phyloP scores from a whole-genome alignment of 179 eudicot species.

The Vitellaria paradoxa region DNA sequence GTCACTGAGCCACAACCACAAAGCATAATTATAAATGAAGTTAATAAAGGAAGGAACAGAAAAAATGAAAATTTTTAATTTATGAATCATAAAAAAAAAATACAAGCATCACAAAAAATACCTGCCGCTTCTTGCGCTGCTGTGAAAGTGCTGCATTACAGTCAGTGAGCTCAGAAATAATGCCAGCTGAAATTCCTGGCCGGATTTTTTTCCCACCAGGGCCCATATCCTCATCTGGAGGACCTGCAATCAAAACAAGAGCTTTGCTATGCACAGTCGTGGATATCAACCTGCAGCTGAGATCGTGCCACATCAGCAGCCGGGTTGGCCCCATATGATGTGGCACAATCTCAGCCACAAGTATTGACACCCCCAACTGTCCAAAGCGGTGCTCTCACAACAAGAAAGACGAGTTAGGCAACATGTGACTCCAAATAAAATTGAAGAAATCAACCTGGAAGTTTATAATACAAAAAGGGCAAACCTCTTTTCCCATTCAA shows the following conservation, averaged over 20 bases:
- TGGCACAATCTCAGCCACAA: too few relatives aligned
- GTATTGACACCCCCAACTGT: too few relatives aligned
- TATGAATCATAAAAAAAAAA: too few relatives aligned
- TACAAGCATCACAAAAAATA: conserved; percentile 20
- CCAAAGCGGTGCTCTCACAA: too few relatives aligned
- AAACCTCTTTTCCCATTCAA: conserved; percentile 92
- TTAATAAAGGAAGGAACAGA: not conserved
- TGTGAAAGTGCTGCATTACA: conserved; percentile 90
- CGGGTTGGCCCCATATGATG: too few relatives aligned
- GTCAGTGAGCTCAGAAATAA: conserved; percentile 76
- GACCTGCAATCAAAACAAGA: conserved; percentile 36
- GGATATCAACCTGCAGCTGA: too few relatives aligned
- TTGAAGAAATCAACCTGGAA: conserved; percentile 1
- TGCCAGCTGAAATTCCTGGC: conserved; percentile 69
- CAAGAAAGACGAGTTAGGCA: not conserved
- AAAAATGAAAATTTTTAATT: not conserved
- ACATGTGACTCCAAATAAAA: not conserved
- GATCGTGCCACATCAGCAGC: too few relatives aligned
- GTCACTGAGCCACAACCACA: too few relatives aligned
- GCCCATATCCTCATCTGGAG: conserved; percentile 65
- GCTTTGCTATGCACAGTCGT: too few relatives aligned
- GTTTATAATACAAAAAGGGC: not conserved
- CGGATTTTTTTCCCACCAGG: conserved; percentile 65
- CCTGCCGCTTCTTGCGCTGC: conserved; percentile 89
- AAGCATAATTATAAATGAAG: too few relatives aligned